Conservation (phyloP, 2,329 filamentous ascomycete genomes). For the Aspergillus hiratsukae region DNA sequence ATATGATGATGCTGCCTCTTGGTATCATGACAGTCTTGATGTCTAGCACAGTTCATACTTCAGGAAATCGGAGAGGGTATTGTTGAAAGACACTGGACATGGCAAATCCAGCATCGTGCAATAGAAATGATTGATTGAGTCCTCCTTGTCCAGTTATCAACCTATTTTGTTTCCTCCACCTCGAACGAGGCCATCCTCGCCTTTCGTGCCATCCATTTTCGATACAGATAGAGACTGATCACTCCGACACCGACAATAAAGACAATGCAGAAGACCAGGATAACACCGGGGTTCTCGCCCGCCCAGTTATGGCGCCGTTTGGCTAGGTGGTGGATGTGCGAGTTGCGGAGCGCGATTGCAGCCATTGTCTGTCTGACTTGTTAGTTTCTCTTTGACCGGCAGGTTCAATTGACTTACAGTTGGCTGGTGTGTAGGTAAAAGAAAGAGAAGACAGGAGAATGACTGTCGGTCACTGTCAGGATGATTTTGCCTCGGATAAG, state of each 20-base stretch:
- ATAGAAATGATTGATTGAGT: background rate
- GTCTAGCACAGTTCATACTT: background rate
- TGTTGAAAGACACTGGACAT: background rate
- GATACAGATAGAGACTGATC: slow-evolving; percentile 47
- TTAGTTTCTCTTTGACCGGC: background rate
- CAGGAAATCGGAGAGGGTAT: background rate
- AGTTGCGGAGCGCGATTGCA: slow-evolving; percentile 23
- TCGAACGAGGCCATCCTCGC: slow-evolving; percentile 21
- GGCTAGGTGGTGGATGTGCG: slow-evolving; percentile 32
- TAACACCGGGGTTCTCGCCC: slow-evolving; percentile 53
- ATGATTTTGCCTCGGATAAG: background rate
- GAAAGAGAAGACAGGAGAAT: background rate
- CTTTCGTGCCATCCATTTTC: slow-evolving; percentile 36
- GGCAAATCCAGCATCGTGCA: background rate
- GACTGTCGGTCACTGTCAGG: background rate
- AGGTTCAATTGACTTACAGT: background rate
- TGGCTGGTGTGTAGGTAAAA: background rate
- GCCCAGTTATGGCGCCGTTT: slow-evolving; percentile 50
- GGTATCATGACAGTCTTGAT: background rate
- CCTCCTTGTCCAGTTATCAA: background rate
- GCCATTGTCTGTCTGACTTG: slow-evolving; percentile 17
- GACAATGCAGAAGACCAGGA: slow-evolving; percentile 60
- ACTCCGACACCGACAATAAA: slow-evolving; percentile 52
- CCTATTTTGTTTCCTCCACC: background rate
- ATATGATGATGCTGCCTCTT: background rate